These are phyloP conservation scores for Aureobasidium sp. DNA, from an alignment of 2,329 filamentous ascomycete genomes.

Conservation along the genomic window DNA sequence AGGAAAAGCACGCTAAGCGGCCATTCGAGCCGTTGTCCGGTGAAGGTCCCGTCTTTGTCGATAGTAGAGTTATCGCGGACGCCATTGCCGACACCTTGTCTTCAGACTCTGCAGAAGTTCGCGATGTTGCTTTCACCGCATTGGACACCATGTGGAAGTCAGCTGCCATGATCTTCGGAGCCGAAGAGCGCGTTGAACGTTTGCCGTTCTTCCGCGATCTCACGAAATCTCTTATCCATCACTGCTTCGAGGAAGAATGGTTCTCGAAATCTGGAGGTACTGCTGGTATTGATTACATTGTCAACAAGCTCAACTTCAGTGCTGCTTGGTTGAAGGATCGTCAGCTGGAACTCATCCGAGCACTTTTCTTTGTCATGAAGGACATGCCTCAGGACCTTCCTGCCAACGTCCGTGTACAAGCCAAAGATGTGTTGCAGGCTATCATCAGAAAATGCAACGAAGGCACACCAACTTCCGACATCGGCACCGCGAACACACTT, in stretches of 20 bases:
- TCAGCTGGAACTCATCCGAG: conserved; percentile 79
- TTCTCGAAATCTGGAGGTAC: conserved; percentile 94
- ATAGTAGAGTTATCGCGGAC: conserved; percentile 79
- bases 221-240: conserved; percentile 79
- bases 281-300: conserved; percentile 78
- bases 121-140: conserved; percentile 71
- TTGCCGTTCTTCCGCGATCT: conserved; percentile 81
- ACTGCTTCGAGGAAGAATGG: conserved; percentile 97
- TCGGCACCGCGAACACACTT: conserved; percentile 56
- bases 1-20: conserved; percentile 65
- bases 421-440: conserved; percentile 73
- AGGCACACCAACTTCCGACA: conserved; percentile 70
- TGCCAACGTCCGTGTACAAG: conserved; percentile 74
- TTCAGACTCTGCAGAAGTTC: conserved; percentile 71
- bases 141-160: conserved; percentile 72
- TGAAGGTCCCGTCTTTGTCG: conserved; percentile 79
- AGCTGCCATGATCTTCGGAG: conserved; percentile 70
- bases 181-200: conserved; percentile 59
- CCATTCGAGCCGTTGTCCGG: conserved; percentile 79
- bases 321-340: conserved; percentile 74
- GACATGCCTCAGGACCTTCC: conserved; percentile 94
- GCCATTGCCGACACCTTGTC: conserved; percentile 84
- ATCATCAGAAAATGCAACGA: conserved; percentile 73
- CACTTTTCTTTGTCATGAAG: conserved; percentile 96
- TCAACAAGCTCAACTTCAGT: conserved; percentile 76